Evolutionary conservation across 1,284 basidiomycete genomes (phyloP), one percentile per base, ranked within the genome.

Genomic region (Ustanciosporium gigantosporum): DNA sequence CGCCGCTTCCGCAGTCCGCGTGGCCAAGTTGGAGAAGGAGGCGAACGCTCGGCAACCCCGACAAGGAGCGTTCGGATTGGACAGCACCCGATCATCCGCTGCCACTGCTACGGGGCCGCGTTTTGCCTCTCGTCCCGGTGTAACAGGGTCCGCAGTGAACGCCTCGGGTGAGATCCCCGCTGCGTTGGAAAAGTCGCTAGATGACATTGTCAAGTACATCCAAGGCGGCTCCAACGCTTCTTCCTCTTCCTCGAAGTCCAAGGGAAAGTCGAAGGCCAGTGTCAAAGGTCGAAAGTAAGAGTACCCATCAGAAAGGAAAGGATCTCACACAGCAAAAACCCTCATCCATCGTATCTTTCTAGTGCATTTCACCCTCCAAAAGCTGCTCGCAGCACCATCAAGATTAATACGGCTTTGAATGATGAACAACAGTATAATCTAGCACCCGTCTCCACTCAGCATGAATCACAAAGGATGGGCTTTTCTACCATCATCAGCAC

Each of bases 191-290:
- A 53, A 65, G 42, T 70, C 70, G 46, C 39, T 74, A 20, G 72
- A 74, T 37, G 72, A 74, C 38, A 56, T 74, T 16, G 72, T 74
- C 21, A 39, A 52, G n/a, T 74, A 66, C 58, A 73, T 74, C 43
- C 70, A 72, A 41, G 72, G 72, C 22, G 64, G 59, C 5, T 47
- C 56, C 17, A 47, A 37, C 20, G 42, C 48, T 16, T 29, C 46
- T 9, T 22, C 56, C 11, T 29, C 38, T 5, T 11, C 21, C 6
- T 31, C 40, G 13, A 34, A 21, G 21, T 36, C 34, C 39, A 66
- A 68, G 53, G 34, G 41, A 16, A 68, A 68, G 51, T 17, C 37
- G 25, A 66, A 68, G 50, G 36, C 48, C 41, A 48, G 47, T 32
- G 24, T 45, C 17, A 39, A 39, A 27, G 40, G 50, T 31, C 46